phyloP scores from a whole-genome alignment of 169 alveolate species.

The Plasmodium vivax region DNA sequence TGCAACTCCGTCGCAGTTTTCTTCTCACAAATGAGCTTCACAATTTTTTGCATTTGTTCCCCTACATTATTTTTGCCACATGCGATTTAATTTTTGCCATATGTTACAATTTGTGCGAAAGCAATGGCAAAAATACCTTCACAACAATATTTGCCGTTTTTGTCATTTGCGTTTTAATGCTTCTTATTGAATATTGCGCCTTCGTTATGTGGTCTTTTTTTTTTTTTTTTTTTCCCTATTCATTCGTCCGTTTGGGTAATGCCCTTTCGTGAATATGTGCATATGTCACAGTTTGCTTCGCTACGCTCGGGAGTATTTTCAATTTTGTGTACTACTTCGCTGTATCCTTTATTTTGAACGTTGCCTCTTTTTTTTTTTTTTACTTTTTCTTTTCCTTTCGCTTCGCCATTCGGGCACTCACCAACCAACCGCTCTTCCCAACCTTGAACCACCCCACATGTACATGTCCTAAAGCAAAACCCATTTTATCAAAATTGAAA shows the following conservation, averaged over 20 bases:
- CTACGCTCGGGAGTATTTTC: not conserved
- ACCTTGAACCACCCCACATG: not conserved
- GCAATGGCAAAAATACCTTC: not conserved
- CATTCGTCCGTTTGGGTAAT: not conserved
- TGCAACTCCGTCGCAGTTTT: not conserved
- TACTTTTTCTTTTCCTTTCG: not conserved
- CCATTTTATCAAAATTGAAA: not conserved
- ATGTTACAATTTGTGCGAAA: not conserved
- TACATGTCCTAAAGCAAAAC: not conserved
- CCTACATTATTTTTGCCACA: not conserved
- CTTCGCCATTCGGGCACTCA: not conserved
- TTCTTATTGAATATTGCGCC: not conserved
- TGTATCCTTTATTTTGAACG: not conserved
- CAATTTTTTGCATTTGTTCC: not conserved
- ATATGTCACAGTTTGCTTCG: not conserved
- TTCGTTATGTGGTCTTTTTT: not conserved
- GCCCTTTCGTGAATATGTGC: not conserved
- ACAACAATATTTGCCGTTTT: not conserved
- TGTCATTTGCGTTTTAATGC: not conserved
- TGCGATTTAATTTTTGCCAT: not conserved
- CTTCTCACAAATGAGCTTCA: not conserved
- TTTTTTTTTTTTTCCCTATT: not conserved
- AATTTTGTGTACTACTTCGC: not conserved
- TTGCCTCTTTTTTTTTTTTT: not conserved
- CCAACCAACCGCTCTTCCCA: not conserved